Percentiles rank a stretch among this genome's conserved stretches.
Evolutionary conservation across 371 early-diverging fungal species (phyloP).

Genomic region (Coemansia sp.): DNA sequence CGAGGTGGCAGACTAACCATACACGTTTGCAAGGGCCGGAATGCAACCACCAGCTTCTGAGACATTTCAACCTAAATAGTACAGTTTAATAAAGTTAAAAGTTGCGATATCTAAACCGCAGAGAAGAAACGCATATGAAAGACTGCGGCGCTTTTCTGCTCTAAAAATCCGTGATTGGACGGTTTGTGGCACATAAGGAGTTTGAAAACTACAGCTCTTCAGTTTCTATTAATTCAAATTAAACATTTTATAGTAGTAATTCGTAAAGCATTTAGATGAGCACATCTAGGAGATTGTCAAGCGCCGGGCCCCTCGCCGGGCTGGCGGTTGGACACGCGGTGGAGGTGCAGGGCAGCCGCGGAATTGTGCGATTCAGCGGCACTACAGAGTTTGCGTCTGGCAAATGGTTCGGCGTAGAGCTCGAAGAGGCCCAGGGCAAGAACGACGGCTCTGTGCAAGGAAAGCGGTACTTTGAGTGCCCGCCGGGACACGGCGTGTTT

Average conservation of each 20-base stretch:
- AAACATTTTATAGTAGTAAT: background rate
- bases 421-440: slow-evolving; percentile 71
- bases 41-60: slow-evolving; percentile 38
- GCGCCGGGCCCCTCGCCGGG: slow-evolving; percentile 18
- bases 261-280: slow-evolving; percentile 11
- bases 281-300: slow-evolving; percentile 24
- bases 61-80: slow-evolving; percentile 28
- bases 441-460: slow-evolving; percentile 78
- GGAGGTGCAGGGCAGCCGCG: slow-evolving; percentile 64
- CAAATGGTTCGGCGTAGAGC: slow-evolving; percentile 77
- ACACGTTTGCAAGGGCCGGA: slow-evolving; percentile 34
- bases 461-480: slow-evolving; percentile 64
- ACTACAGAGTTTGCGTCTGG: slow-evolving; percentile 66
- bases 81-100: slow-evolving; percentile 9
- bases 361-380: slow-evolving; percentile 71
- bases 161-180: too few species aligned
- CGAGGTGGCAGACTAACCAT: slow-evolving; percentile 44
- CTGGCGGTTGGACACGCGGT: slow-evolving; percentile 42
- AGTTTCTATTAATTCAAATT: background rate
- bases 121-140: background rate
- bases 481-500: slow-evolving; percentile 70
- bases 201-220: background rate
- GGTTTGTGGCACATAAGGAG: background rate
- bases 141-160: background rate
- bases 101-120: too few species aligned